Evolutionary conservation across 2,329 filamentous ascomycete genomes (phyloP).

Genomic region (Magnaporthales sp.): DNA sequence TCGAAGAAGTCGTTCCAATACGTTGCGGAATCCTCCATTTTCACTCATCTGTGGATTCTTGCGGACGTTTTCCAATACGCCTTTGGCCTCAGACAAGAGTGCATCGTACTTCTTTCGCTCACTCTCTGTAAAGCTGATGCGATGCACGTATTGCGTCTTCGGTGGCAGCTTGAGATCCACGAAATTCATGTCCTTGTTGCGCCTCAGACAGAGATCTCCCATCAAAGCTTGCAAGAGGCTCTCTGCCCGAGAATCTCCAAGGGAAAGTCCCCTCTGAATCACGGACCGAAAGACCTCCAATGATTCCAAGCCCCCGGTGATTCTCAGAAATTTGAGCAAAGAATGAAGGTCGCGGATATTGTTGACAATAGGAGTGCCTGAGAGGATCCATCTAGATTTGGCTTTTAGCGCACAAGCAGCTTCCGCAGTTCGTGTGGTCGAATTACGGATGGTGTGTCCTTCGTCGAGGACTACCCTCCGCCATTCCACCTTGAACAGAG

Average conservation of each 20-base stretch:
- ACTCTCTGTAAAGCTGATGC: conserved; percentile 62
- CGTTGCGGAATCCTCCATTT: conserved; percentile 50
- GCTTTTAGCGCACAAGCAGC: conserved; percentile 61
- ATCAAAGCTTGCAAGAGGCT: conserved; percentile 67
- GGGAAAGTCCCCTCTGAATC: conserved; percentile 58
- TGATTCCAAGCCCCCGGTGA: conserved; percentile 68
- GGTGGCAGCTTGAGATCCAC: conserved; percentile 71
- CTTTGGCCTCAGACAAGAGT: conserved; percentile 64
- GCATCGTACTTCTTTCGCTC: conserved; percentile 73
- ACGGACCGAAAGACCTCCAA: conserved; percentile 65
- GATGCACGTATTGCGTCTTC: conserved; percentile 57
- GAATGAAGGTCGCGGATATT: conserved; percentile 74
- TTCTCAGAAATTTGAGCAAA: conserved; percentile 65
- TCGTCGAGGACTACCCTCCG: conserved; percentile 74
- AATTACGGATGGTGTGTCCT: conserved; percentile 75
- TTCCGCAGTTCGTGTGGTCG: conserved; percentile 60
- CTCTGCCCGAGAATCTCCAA: conserved; percentile 48
- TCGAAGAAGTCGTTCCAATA: conserved; percentile 74
- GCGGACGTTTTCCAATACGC: conserved; percentile 55
- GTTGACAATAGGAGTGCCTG: conserved; percentile 79
- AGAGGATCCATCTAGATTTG: conserved; percentile 69
- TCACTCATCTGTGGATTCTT: conserved; percentile 34
- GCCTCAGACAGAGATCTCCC: conserved; percentile 69
- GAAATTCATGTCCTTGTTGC: conserved; percentile 83
- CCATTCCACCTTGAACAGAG: conserved; percentile 51